phyloP scores from a whole-genome alignment of 2,329 filamentous ascomycete genomes.

The Fusarium sp. region DNA sequence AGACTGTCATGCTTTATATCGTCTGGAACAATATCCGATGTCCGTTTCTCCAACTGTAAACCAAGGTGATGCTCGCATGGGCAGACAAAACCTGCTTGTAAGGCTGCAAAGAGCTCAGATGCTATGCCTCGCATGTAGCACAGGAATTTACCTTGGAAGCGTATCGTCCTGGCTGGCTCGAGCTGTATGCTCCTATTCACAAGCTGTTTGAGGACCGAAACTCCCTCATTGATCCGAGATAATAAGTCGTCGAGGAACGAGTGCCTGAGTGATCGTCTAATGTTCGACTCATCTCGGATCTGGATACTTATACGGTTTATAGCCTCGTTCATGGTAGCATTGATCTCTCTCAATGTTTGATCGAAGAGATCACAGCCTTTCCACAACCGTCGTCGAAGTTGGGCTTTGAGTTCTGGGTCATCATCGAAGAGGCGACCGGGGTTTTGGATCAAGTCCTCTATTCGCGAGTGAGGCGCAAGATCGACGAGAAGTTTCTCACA shows the following conservation, averaged over 20 bases:
- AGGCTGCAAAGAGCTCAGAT: too few species aligned
- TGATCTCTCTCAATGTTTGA: not conserved
- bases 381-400: not conserved
- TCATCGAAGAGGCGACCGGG: accelerated
- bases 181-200: not conserved
- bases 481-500: not conserved
- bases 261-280: not conserved
- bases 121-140: too few species aligned
- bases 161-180: not conserved
- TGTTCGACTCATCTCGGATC: not conserved
- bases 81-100: too few species aligned
- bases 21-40: too few species aligned
- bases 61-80: too few species aligned
- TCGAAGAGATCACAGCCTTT: not conserved
- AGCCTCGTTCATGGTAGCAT: not conserved
- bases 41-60: too few species aligned
- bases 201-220: not conserved
- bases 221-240: not conserved
- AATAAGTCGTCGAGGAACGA: not conserved
- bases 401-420: not conserved
- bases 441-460: not conserved
- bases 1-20: too few species aligned
- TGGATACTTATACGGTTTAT: not conserved
- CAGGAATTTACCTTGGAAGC: not conserved
- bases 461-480: not conserved